phyloP scores from a whole-genome alignment of 192 early-diverging fungal genomes.

The Powellomyces hirtus region DNA sequence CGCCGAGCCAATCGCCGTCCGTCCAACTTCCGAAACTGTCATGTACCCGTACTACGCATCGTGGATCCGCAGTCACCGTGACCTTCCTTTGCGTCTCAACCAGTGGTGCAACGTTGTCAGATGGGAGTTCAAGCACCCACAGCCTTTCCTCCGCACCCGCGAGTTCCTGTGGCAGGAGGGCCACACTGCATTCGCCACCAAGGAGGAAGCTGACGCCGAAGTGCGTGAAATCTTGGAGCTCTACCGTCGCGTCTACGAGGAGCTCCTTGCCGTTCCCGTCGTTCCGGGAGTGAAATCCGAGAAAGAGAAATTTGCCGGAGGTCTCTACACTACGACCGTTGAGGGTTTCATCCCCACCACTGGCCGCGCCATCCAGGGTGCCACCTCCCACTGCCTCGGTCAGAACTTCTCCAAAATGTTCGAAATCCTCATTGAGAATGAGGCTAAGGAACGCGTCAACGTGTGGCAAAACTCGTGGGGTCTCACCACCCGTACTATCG shows the following conservation, averaged over 20 bases:
- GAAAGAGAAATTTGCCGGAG: constrained; percentile 99
- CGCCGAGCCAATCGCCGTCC: constrained; percentile 95
- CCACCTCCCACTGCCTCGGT: constrained; percentile 97
- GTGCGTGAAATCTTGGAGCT: constrained; percentile 88
- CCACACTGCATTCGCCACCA: constrained; percentile 92
- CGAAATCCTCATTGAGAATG: constrained; percentile 87
- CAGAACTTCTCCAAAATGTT: constrained; percentile 99
- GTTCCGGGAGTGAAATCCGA: constrained; percentile 96
- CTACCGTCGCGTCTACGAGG: constrained; percentile 96
- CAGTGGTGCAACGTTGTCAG: constrained; percentile 99
- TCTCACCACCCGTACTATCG: constrained; percentile 93
- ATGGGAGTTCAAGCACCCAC: constrained; percentile 99
- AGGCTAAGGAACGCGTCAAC: constrained; percentile 67
- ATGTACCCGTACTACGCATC: constrained; percentile 99
- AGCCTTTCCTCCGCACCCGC: constrained; percentile 97
- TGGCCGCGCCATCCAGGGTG: constrained; percentile 97
- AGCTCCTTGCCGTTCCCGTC: constrained; percentile 95
- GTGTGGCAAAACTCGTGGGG: constrained; percentile 99
- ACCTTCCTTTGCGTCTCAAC: constrained; percentile 94
- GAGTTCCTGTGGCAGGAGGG: constrained; percentile 99
- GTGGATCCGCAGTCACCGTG: constrained; percentile 96
- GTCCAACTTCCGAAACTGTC: constrained; percentile 98
- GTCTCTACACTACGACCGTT: constrained; percentile 94
- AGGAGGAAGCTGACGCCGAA: constrained; percentile 83
- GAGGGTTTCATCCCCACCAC: constrained; percentile 97